A percentile compares a stretch with the other conserved stretches of the same genome.
phyloP scores from a whole-genome alignment of 495 filamentous ascomycete genomes.

The Chaetomium tenue region DNA sequence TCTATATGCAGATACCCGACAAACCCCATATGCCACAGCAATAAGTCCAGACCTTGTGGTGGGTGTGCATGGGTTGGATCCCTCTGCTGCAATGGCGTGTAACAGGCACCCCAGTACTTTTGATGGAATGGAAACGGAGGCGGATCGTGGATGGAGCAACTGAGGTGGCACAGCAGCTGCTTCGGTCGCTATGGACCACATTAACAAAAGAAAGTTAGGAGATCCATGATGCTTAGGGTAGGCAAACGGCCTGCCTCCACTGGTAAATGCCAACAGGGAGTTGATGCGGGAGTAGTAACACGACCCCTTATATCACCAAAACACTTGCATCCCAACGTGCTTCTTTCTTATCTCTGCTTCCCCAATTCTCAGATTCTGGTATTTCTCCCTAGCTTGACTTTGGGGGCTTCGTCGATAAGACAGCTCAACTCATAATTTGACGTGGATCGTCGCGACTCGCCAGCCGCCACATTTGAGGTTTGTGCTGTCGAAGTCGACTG shows the following conservation, averaged over 20 bases:
- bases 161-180: not conserved
- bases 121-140: not conserved
- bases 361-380: not conserved
- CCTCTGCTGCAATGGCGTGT: not conserved
- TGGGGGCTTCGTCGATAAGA: not conserved
- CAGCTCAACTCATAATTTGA: not conserved
- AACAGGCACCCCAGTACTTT: not conserved
- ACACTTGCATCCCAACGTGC: constrained; percentile 9
- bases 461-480: not conserved
- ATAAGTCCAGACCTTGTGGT: not conserved
- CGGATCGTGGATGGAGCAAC: not conserved
- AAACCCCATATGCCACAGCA: not conserved
- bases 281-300: not conserved
- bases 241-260: constrained; percentile 16
- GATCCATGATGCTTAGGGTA: not conserved
- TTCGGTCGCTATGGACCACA: not conserved
- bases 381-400: not conserved
- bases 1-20: constrained; percentile 5
- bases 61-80: not conserved
- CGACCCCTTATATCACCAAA: constrained; percentile 8
- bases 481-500: not conserved
- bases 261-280: not conserved
- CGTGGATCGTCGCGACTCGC: not conserved
- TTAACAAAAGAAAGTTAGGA: not conserved
- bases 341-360: not conserved